phyloP scores from a whole-genome alignment of 306 rosid species.

The Medicago ruthenica region DNA sequence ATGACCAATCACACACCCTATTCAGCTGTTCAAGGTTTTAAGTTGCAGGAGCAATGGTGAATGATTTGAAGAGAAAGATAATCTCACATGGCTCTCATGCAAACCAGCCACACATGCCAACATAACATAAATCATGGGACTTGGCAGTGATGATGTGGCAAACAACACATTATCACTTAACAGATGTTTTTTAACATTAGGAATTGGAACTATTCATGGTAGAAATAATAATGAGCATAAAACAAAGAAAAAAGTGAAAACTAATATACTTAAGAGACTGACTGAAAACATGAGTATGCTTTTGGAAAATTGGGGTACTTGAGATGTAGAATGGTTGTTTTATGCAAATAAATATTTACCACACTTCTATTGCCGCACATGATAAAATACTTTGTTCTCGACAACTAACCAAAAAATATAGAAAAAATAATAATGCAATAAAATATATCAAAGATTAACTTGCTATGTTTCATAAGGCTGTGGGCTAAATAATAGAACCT shows the following conservation, averaged over 20 bases:
- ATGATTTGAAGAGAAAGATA: not conserved
- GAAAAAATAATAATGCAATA: not conserved
- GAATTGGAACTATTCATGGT: no score
- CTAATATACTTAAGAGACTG: not conserved
- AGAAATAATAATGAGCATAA: not conserved
- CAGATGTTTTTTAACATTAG: no score
- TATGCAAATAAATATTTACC: not conserved
- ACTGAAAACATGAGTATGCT: not conserved
- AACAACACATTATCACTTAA: no score
- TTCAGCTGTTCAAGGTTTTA: not conserved
- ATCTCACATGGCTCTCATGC: not conserved
- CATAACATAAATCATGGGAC: not conserved
- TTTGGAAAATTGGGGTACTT: not conserved
- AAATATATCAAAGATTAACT: conserved; percentile 36
- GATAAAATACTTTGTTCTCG: conserved; percentile 19
- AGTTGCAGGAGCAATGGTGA: not conserved
- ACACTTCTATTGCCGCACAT: not conserved
- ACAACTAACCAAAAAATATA: conserved; percentile 20
- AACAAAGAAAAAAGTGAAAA: not conserved
- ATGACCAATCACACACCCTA: not conserved
- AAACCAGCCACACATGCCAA: not conserved
- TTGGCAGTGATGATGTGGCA: no score
- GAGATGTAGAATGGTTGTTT: not conserved
- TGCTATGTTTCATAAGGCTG: conserved; percentile 38
- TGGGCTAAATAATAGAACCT: conserved; percentile 35